These are phyloP conservation scores for Nothophytophthora sp. DNA, from an alignment of 352 stramenopile species.

Conservation along the genomic window DNA sequence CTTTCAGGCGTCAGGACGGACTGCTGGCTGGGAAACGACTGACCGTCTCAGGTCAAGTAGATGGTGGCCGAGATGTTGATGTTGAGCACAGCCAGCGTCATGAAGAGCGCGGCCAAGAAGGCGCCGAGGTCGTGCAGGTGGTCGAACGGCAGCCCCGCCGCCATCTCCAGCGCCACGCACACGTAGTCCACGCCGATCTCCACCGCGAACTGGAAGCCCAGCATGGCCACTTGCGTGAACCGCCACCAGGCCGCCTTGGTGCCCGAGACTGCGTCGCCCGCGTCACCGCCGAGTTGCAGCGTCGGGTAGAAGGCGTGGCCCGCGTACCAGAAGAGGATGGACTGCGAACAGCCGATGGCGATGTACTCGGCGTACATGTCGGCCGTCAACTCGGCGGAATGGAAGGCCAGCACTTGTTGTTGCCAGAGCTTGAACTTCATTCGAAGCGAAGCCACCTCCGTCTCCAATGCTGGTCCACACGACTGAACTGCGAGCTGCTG, in stretches of 20 bases:
- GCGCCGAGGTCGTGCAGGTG: conserved; percentile 19
- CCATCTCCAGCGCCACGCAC: conserved; percentile 30
- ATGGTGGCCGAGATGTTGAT: conserved; percentile 29
- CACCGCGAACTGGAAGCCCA: conserved; percentile 19
- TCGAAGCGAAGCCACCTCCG: not conserved
- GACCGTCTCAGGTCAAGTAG: conserved; percentile 25
- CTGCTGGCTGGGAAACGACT: too few species aligned
- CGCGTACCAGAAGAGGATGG: conserved; percentile 39
- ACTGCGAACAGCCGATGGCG: conserved; percentile 44
- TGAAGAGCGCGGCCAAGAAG: conserved; percentile 23
- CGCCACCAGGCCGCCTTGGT: conserved; percentile 6
- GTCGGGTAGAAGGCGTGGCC: conserved; percentile 31
- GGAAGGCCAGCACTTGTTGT: conserved; percentile 24
- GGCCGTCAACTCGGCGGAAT: conserved; percentile 37
- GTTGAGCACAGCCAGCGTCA: conserved; percentile 26
- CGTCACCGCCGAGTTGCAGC: conserved; percentile 1
- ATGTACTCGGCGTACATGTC: conserved; percentile 62
- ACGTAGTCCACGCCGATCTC: conserved; percentile 33
- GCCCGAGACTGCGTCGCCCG: conserved; percentile 4
- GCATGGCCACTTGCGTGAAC: conserved; percentile 16
- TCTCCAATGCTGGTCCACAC: not conserved
- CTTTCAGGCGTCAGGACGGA: too few species aligned
- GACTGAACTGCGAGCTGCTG: not conserved
- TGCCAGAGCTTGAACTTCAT: conserved; percentile 28
- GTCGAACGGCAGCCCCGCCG: conserved; percentile 25